A percentile compares a stretch with the other conserved stretches of the same genome.
These are phyloP conservation scores for Pseudognaphalium luteoalbum DNA, from an alignment of 129 eudicot genomes.

Conservation along the genomic window DNA sequence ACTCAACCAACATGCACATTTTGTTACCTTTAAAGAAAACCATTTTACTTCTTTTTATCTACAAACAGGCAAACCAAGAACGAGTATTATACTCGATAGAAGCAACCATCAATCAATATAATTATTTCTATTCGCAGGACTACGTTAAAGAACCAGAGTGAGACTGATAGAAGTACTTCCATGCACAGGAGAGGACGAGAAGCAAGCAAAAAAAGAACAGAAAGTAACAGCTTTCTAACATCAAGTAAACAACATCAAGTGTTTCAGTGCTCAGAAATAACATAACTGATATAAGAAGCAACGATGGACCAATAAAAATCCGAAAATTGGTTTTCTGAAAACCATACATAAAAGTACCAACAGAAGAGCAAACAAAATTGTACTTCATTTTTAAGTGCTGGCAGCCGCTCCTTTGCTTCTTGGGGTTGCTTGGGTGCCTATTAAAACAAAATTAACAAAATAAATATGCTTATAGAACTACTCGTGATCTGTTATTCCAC, in stretches of 20 bases:
- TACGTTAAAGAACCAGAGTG: too few species aligned
- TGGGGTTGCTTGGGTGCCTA: constrained; percentile 74
- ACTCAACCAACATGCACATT: too few species aligned
- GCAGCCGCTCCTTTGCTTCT: constrained; percentile 61
- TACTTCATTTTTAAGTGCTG: constrained; percentile 35
- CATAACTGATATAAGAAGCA: neutral
- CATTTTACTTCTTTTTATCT: too few species aligned
- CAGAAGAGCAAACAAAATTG: constrained; percentile 28
- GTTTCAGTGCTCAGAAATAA: constrained; percentile 13
- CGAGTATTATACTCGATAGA: too few species aligned
- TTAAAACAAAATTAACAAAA: neutral
- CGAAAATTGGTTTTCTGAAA: neutral
- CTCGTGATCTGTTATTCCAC: neutral
- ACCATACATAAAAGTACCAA: constrained; percentile 18
- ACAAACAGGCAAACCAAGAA: too few species aligned
- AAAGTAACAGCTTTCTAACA: neutral
- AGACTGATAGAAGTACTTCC: too few species aligned
- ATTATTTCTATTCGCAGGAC: neutral
- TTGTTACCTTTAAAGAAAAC: too few species aligned
- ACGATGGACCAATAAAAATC: constrained; percentile 17
- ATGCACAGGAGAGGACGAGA: neutral
- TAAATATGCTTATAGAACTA: neutral
- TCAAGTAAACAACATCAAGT: neutral
- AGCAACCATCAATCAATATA: neutral
- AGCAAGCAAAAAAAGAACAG: neutral